phyloP scores from a whole-genome alignment of 225 moss, liverwort and hornwort species.

The Takakia lepidozioides region DNA sequence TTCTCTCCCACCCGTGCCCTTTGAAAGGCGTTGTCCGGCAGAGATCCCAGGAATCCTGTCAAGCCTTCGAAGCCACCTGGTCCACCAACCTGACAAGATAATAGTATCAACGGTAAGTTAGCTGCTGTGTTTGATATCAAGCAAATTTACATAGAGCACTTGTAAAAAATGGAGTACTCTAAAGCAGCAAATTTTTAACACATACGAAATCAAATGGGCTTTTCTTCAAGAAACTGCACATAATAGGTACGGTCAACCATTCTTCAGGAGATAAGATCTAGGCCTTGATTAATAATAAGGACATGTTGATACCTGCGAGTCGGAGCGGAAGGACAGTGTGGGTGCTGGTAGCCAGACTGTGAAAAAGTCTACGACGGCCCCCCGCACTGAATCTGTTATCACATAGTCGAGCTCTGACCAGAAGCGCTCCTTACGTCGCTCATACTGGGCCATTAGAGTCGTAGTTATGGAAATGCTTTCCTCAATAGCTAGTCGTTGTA shows the following conservation, averaged over 20 bases:
- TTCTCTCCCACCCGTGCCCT: slow-evolving; percentile 64
- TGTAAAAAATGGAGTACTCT: too few species aligned
- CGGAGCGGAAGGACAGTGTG: slow-evolving; percentile 69
- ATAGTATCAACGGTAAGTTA: too few species aligned
- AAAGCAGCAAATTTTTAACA: too few species aligned
- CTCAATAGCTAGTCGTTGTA: slow-evolving; percentile 90
- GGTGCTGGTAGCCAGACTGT: slow-evolving; percentile 99
- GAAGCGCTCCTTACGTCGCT: slow-evolving; percentile 64
- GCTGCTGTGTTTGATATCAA: too few species aligned
- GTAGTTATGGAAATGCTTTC: slow-evolving; percentile 92
- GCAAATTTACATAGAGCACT: too few species aligned
- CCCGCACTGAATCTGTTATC: slow-evolving; percentile 73
- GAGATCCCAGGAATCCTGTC: slow-evolving; percentile 55
- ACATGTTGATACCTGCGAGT: slow-evolving; percentile 60
- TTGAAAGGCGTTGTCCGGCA: slow-evolving; percentile 95
- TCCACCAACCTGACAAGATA: slow-evolving; percentile 23
- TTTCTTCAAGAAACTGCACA: too few species aligned
- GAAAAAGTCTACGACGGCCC: slow-evolving; percentile 93
- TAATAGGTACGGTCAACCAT: too few species aligned
- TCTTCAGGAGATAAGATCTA: too few species aligned
- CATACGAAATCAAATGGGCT: too few species aligned
- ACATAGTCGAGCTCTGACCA: slow-evolving; percentile 93
- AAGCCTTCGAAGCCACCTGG: slow-evolving; percentile 53
- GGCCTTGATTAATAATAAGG: too few species aligned
- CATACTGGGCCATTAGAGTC: slow-evolving; percentile 77